Conservation (phyloP, 345 rosid genomes). For the Melastoma malabathricum region DNA sequence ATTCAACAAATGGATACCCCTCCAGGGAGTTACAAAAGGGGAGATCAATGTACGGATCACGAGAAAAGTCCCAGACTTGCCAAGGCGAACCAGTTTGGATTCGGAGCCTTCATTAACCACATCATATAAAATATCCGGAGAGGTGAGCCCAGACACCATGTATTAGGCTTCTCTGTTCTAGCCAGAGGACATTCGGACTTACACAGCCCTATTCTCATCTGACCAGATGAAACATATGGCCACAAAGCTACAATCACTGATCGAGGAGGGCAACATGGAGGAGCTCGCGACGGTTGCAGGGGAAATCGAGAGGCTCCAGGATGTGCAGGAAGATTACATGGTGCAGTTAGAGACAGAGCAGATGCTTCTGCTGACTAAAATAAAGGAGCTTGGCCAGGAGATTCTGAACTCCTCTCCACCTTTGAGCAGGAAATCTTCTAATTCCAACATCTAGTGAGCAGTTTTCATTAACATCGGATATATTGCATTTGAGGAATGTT, state of each 20-base stretch:
- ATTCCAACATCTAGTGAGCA: slow-evolving; percentile 2
- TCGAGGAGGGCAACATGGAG: slow-evolving; percentile 53
- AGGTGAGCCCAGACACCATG: slow-evolving; percentile 21
- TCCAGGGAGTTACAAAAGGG: slow-evolving; percentile 81
- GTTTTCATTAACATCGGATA: not conserved
- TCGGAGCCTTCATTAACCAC: slow-evolving; percentile 44
- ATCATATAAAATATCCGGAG: slow-evolving; percentile 36
- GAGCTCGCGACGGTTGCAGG: slow-evolving; percentile 42
- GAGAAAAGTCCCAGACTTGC: slow-evolving; percentile 50
- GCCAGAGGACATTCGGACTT: too few relatives aligned
- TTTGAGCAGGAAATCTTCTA: slow-evolving; percentile 28
- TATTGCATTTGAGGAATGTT: not conserved
- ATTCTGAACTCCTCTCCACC: slow-evolving; percentile 43
- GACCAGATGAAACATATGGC: slow-evolving; percentile 56
- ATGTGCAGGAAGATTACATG: slow-evolving; percentile 63
- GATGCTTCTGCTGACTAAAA: slow-evolving; percentile 59
- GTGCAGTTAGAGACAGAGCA: slow-evolving; percentile 85
- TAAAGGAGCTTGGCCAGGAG: slow-evolving; percentile 86
- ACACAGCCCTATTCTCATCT: not conserved
- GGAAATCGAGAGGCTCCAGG: slow-evolving; percentile 67
- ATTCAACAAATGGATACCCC: slow-evolving; percentile 94
- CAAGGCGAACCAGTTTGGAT: slow-evolving; percentile 35
- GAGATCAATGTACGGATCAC: slow-evolving; percentile 74
- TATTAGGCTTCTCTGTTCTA: not conserved
- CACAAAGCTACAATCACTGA: slow-evolving; percentile 40